Conservation (phyloP, 768 basidiomycete genomes). For the Collybia sp. region DNA sequence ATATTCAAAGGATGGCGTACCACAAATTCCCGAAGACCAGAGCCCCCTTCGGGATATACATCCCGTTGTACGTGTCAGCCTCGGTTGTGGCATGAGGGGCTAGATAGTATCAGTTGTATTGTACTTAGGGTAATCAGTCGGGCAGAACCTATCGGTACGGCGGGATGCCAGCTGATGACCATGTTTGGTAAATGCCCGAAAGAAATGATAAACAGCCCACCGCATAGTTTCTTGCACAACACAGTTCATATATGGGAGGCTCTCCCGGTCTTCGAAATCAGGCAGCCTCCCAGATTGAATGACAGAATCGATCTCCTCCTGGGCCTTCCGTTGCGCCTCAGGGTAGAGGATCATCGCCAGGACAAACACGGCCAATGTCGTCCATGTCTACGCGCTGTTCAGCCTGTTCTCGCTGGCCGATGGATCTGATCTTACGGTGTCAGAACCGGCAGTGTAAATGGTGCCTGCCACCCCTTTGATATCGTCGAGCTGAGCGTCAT, state of each 20-base stretch:
- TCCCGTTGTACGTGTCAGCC: slow-evolving; percentile 9
- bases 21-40: slow-evolving; percentile 12
- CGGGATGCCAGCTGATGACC: background rate
- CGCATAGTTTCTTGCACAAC: background rate
- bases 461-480: background rate
- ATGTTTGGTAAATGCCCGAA: background rate
- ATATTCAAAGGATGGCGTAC: slow-evolving; percentile 1
- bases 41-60: slow-evolving; percentile 8
- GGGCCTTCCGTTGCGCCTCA: background rate
- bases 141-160: background rate
- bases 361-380: background rate
- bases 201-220: background rate
- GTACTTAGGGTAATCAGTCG: background rate
- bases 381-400: background rate
- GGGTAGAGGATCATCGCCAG: background rate
- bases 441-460: background rate
- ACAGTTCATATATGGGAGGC: background rate
- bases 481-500: background rate
- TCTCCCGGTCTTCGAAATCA: background rate
- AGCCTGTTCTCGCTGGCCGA: background rate
- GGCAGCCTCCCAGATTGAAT: background rate
- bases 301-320: background rate
- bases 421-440: background rate
- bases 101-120: background rate
- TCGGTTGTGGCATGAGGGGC: slow-evolving; percentile 4